phyloP scores from a whole-genome alignment of 1,139 yeast genomes.

The Blastobotrys indianensis region DNA sequence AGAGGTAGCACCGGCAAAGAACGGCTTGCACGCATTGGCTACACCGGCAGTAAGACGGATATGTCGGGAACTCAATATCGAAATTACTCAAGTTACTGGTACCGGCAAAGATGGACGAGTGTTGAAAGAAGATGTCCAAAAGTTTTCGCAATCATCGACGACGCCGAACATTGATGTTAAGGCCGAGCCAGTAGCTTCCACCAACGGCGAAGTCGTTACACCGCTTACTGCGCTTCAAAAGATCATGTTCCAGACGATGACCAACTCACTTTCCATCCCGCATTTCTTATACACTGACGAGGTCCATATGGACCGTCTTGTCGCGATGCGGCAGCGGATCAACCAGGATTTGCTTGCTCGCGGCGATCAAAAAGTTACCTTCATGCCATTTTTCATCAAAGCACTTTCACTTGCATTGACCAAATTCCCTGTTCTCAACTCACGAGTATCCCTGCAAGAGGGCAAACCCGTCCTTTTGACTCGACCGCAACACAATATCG shows the following conservation, averaged over 20 bases:
- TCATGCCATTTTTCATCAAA: constrained; percentile 35
- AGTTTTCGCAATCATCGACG: constrained; percentile 12
- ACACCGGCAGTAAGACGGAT: constrained; percentile 35
- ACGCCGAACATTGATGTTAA: not conserved
- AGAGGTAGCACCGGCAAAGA: not conserved
- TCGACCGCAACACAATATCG: constrained; percentile 39
- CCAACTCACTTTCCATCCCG: constrained; percentile 32
- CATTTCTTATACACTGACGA: constrained; percentile 35
- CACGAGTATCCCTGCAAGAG: constrained; percentile 21
- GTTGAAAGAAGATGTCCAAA: constrained; percentile 32
- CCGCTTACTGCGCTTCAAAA: constrained; percentile 31
- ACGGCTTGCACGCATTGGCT: constrained; percentile 23
- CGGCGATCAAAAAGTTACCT: constrained; percentile 27
- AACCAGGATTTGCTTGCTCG: constrained; percentile 19
- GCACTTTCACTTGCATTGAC: constrained; percentile 31
- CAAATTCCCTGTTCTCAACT: constrained; percentile 30
- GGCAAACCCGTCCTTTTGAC: constrained; percentile 25
- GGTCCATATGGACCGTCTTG: constrained; percentile 26
- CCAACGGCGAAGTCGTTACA: constrained; percentile 12
- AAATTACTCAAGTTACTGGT: constrained; percentile 26
- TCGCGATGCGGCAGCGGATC: constrained; percentile 22
- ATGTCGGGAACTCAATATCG: constrained; percentile 28
- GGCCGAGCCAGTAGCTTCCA: constrained; percentile 10
- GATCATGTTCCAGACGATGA: constrained; percentile 35
- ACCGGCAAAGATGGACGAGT: constrained; percentile 35